phyloP scores from a whole-genome alignment of 2,329 filamentous ascomycete genomes.

The Sarocladium oryzae region DNA sequence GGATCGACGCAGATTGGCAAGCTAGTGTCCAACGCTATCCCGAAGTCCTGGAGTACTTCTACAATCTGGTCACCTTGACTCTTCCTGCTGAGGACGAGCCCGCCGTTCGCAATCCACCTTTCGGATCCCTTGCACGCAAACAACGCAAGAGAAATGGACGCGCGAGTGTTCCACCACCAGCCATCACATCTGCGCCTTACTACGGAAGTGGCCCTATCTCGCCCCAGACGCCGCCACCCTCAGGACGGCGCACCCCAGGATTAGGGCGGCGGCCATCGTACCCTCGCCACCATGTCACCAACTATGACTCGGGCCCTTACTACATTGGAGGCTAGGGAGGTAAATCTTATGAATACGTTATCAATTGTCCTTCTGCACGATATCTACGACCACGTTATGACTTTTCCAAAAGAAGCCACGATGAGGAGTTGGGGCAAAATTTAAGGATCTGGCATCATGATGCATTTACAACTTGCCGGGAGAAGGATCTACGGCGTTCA shows the following conservation, averaged over 20 bases:
- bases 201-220: constrained; percentile 2
- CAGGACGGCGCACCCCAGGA: constrained; percentile 2
- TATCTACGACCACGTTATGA: constrained; percentile 1
- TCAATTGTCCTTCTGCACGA: not conserved
- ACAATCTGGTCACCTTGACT: constrained; percentile 59
- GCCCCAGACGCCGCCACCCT: constrained; percentile 1
- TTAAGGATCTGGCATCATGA: not conserved
- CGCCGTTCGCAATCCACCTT: constrained; percentile 52
- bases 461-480: constrained; percentile 1
- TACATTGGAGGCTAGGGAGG: not conserved
- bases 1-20: constrained; percentile 75
- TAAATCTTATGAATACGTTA: not conserved
- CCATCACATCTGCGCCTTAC: constrained; percentile 1
- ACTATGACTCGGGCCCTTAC: not conserved
- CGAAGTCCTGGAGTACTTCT: constrained; percentile 78
- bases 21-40: constrained; percentile 69
- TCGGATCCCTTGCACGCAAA: constrained; percentile 20
- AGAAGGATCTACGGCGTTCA: constrained; percentile 2
- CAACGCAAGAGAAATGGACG: not conserved
- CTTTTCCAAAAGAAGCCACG: constrained; percentile 6
- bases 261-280: not conserved
- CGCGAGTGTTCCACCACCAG: constrained; percentile 2
- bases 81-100: constrained; percentile 58
- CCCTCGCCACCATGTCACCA: not conserved
- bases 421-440: constrained; percentile 1